These are phyloP conservation scores for Penicillium bovifimosum DNA, from an alignment of 495 filamentous ascomycete genomes.

Conservation along the genomic window DNA sequence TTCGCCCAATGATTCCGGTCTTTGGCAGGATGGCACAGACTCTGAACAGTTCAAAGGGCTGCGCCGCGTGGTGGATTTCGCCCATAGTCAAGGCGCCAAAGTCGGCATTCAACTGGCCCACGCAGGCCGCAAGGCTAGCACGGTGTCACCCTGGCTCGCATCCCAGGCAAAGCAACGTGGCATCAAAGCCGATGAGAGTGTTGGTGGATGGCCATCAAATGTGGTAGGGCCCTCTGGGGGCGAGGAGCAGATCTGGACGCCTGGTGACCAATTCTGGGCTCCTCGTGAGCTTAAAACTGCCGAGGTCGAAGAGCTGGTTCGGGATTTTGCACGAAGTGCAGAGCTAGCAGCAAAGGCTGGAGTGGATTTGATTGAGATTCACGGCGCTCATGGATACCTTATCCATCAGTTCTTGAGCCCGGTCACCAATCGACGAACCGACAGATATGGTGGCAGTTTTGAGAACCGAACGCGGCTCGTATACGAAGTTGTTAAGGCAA, in stretches of 20 bases:
- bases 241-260: constrained; percentile 40
- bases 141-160: constrained; percentile 55
- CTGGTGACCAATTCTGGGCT: constrained; percentile 34
- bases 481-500: constrained; percentile 46
- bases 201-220: constrained; percentile 64
- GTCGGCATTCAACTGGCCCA: constrained; percentile 69
- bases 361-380: constrained; percentile 59
- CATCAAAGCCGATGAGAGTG: constrained; percentile 45
- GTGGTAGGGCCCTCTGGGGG: constrained; percentile 54
- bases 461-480: constrained; percentile 53
- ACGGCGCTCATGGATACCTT: constrained; percentile 65
- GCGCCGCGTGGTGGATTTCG: constrained; percentile 55
- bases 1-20: constrained; percentile 59
- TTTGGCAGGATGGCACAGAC: constrained; percentile 55
- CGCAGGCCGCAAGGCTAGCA: constrained; percentile 68
- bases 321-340: constrained; percentile 56
- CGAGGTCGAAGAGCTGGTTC: constrained; percentile 59
- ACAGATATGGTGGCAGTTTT: constrained; percentile 56
- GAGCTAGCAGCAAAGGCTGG: constrained; percentile 59
- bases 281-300: constrained; percentile 37
- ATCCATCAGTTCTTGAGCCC: constrained; percentile 60
- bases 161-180: constrained; percentile 21
- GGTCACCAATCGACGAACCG: constrained; percentile 54
- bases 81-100: constrained; percentile 57
- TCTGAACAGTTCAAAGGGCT: constrained; percentile 57